phyloP scores from a whole-genome alignment of 2,329 filamentous ascomycete genomes.

The Aspergillus latus region DNA sequence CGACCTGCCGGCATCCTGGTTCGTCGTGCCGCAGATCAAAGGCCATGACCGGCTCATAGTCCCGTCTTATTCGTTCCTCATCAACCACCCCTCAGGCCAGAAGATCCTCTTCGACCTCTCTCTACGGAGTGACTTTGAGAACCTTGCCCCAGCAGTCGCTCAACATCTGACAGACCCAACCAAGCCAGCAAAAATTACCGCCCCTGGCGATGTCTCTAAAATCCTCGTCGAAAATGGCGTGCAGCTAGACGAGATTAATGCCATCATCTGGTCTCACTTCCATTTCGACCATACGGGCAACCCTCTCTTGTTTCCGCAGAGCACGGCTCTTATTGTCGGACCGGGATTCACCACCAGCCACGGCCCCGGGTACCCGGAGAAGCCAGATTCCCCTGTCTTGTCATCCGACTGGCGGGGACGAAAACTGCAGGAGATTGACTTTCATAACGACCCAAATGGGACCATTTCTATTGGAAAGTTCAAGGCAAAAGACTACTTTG shows the following conservation, averaged over 20 bases:
- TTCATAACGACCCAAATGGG: background rate
- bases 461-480: background rate
- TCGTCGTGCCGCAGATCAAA: background rate
- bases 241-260: background rate
- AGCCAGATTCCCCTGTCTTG: background rate
- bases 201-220: background rate
- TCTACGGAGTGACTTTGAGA: background rate
- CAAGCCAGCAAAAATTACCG: background rate
- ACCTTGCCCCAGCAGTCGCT: background rate
- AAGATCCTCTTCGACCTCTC: background rate
- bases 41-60: background rate
- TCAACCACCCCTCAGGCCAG: background rate
- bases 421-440: background rate
- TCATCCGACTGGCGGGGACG: background rate
- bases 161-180: background rate
- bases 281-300: constrained; percentile 1
- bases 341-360: background rate
- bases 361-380: background rate
- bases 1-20: background rate
- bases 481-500: background rate
- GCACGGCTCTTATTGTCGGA: background rate
- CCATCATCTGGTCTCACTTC: background rate
- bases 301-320: background rate
- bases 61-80: background rate
- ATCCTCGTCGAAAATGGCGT: background rate